Evolutionary conservation across 1,139 yeast species (phyloP), one percentile per base, ranked within the genome.

Genomic region (Entelexis paramagnoliae): DNA sequence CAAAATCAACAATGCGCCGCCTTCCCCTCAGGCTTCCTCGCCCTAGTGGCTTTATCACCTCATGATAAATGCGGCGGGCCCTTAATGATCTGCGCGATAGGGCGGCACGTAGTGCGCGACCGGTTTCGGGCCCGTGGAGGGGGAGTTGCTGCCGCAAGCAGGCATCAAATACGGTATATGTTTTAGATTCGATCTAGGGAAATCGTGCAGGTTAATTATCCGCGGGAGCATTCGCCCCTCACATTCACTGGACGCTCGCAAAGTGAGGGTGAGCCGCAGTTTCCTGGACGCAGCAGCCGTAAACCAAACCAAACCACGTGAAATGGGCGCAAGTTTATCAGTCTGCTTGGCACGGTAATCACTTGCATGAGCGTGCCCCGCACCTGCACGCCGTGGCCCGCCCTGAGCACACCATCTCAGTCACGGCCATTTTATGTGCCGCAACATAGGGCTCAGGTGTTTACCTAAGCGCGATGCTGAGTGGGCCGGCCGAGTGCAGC

Each of bases 11-110:
- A 40, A 28, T 28, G n/a, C 24, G 20, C 29, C 10, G 22, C 24
- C 24, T 40, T 28, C 44, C 44, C 44, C 44, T 40, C 44, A 40
- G 44, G 24, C n/a, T 26, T 28, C 44, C 44, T 16, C 33, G 44
- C 44, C 44, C 44, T 40, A 29, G 9, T 9, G 33, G 24, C 24
- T 26, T 40, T 40, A 40, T 40, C 44, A 22, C 44, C 22, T 28
- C 33, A 3, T 16, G 44, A 40, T 40, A 40, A 28, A 24, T 14
- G 40, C 40, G 40, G 26, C n/a, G n/a, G n/a, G n/a, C n/a, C n/a
- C n/a, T n/a, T n/a, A n/a, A n/a, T n/a, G n/a, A n/a, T n/a, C n/a
- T n/a, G n/a, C n/a, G n/a, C n/a, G n/a, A n/a, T n/a, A n/a, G n/a
- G n/a, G n/a, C n/a, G n/a, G n/a, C n/a, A n/a, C n/a, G n/a, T n/a